These are phyloP conservation scores for Diaporthe caulivora DNA, from an alignment of 2,329 filamentous ascomycete species.

Conservation along the genomic window DNA sequence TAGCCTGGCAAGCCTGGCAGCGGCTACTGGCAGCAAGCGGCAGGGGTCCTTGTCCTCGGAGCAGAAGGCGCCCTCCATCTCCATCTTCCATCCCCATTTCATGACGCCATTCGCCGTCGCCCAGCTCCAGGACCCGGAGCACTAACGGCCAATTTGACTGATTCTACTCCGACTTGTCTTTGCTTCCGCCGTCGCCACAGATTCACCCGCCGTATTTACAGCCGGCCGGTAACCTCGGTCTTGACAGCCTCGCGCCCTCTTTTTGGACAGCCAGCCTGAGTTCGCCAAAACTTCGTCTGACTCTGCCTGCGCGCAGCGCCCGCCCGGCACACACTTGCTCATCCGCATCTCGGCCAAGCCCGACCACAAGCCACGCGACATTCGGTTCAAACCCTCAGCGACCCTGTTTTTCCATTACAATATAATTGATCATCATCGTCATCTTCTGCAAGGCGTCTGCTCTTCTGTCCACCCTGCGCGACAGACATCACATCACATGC, in stretches of 20 bases:
- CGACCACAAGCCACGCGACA: conserved; percentile 1
- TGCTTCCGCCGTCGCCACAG: not conserved
- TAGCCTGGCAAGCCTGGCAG: not conserved
- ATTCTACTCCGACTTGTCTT: not conserved
- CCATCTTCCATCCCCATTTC: conserved; percentile 26
- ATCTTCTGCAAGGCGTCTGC: not conserved
- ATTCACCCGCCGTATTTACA: not conserved
- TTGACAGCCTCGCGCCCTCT: not conserved
- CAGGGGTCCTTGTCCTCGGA: conserved; percentile 18
- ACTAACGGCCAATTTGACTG: not conserved
- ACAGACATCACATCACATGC: conserved; percentile 32
- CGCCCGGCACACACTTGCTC: not conserved
- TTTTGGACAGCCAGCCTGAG: not conserved
- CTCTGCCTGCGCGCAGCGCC: conserved; percentile 19
- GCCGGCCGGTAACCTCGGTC: conserved; percentile 3
- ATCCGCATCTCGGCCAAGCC: not conserved
- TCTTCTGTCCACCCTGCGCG: not conserved
- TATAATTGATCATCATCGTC: not conserved
- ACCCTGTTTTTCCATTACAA: not conserved
- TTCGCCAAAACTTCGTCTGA: conserved; percentile 16
- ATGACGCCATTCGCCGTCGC: conserved; percentile 34
- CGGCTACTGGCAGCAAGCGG: not conserved
- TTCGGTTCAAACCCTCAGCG: not conserved
- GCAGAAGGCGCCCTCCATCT: conserved; percentile 6
- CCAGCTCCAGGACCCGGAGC: conserved; percentile 19